Conservation (phyloP, 768 basidiomycete species). For the Agrocybe praecox region DNA sequence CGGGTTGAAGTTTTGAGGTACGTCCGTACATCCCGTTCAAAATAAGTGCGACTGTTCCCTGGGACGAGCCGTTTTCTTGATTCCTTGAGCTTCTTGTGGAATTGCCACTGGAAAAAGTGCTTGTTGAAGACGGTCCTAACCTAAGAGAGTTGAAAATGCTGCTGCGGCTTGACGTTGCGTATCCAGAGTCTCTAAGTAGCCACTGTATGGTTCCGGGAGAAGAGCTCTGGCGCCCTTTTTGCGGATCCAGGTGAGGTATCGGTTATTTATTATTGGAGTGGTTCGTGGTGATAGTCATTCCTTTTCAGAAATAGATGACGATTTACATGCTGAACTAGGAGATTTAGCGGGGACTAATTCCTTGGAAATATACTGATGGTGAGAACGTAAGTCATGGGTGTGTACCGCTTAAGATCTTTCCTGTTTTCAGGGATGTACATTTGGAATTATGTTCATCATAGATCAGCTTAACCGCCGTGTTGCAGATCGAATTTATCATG, state of each 20-base stretch:
- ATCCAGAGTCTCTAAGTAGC: neutral
- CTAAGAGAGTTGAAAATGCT: neutral
- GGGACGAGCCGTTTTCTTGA: neutral
- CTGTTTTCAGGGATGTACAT: conserved; percentile 13
- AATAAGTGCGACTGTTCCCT: conserved; percentile 5
- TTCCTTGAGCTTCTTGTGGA: neutral
- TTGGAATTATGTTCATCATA: conserved; percentile 11
- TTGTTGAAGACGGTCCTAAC: neutral
- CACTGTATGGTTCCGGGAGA: neutral
- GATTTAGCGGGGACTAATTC: neutral
- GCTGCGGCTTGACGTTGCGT: neutral
- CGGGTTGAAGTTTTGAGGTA: neutral
- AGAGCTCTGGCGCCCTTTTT: conserved; percentile 1
- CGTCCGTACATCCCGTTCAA: conserved; percentile 8
- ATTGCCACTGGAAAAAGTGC: neutral
- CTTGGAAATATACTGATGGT: conserved; percentile 8
- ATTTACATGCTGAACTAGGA: neutral
- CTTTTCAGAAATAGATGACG: neutral
- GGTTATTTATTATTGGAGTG: neutral
- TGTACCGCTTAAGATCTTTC: conserved; percentile 11
- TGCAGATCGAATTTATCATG: conserved; percentile 14
- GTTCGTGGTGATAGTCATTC: neutral
- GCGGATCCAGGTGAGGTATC: neutral
- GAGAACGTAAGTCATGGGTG: conserved; percentile 1
- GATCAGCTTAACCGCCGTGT: conserved; percentile 1